Percentiles rank a stretch among this genome's conserved stretches.
Conservation (phyloP, 805 yeast genomes). For the Saccharomyces kudriavzevii region DNA sequence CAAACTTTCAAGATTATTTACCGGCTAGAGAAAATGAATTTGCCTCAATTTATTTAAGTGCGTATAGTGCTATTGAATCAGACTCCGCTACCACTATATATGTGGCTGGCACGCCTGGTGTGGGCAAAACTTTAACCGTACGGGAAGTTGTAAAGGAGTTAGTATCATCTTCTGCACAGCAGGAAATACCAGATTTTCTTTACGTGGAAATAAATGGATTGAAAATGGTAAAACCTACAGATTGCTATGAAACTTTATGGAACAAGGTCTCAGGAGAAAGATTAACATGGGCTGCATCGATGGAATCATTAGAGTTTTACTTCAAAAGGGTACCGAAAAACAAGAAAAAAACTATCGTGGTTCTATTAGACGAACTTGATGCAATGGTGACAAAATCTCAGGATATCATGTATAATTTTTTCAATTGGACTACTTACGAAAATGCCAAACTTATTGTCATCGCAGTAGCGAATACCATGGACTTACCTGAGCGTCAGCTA, state of each 20-base stretch:
- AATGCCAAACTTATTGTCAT: conserved; percentile 75
- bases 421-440: conserved; percentile 91
- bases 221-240: conserved; percentile 68
- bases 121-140: conserved; percentile 92
- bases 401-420: conserved; percentile 85
- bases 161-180: conserved; percentile 33
- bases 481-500: conserved; percentile 80
- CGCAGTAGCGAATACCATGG: conserved; percentile 97
- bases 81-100: conserved; percentile 78
- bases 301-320: conserved; percentile 59
- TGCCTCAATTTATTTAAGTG: conserved; percentile 52
- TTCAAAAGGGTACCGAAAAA: conserved; percentile 39
- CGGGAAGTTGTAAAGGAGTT: conserved; percentile 75
- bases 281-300: conserved; percentile 56
- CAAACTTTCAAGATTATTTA: conserved; percentile 39
- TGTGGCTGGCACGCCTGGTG: conserved; percentile 96
- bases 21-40: conserved; percentile 88
- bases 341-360: conserved; percentile 45
- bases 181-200: conserved; percentile 45
- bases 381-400: conserved; percentile 76
- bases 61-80: conserved; percentile 64
- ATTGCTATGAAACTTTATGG: conserved; percentile 81
- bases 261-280: conserved; percentile 55
- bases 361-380: conserved; percentile 86
- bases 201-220: conserved; percentile 87